A percentile compares a stretch with the other conserved stretches of the same genome.
These are phyloP conservation scores for Paraurostyla sp. DNA, from an alignment of 73 alveolate genomes.

Conservation along the genomic window DNA sequence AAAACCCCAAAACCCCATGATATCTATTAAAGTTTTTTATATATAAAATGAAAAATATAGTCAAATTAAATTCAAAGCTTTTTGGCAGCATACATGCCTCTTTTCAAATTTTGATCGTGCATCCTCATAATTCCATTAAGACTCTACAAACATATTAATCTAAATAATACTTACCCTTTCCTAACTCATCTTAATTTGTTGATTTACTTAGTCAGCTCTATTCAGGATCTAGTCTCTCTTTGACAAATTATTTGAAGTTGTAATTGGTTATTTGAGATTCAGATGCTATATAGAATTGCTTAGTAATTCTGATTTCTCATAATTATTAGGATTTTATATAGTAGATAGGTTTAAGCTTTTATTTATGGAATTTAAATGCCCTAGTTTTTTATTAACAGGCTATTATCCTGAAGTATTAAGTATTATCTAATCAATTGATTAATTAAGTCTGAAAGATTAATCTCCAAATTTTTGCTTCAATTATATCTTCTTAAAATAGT, in stretches of 20 bases:
- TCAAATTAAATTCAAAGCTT: not conserved
- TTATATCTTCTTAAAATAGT: no score
- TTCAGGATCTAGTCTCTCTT: slow-evolving; percentile 2
- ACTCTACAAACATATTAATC: not conserved
- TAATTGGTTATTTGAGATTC: not conserved
- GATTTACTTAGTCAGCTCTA: slow-evolving; percentile 57
- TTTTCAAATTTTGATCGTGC: slow-evolving; percentile 64
- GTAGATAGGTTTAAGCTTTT: no score
- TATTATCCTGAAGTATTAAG: no score
- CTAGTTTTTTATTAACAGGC: no score
- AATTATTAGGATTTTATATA: no score
- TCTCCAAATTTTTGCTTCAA: no score
- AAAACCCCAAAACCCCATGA: slow-evolving; percentile 19
- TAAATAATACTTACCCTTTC: slow-evolving; percentile 29
- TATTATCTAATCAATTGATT: no score
- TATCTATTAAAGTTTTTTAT: not conserved
- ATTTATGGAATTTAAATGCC: no score
- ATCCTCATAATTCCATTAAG: slow-evolving; percentile 48
- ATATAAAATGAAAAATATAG: no score
- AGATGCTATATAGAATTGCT: not conserved
- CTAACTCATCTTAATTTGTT: not conserved
- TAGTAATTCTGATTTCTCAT: no score
- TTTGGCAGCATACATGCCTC: slow-evolving; percentile 57
- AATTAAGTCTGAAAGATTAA: no score
- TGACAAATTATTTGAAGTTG: not conserved